Conservation (phyloP, 306 rosid species). For the Vigna angularis region DNA sequence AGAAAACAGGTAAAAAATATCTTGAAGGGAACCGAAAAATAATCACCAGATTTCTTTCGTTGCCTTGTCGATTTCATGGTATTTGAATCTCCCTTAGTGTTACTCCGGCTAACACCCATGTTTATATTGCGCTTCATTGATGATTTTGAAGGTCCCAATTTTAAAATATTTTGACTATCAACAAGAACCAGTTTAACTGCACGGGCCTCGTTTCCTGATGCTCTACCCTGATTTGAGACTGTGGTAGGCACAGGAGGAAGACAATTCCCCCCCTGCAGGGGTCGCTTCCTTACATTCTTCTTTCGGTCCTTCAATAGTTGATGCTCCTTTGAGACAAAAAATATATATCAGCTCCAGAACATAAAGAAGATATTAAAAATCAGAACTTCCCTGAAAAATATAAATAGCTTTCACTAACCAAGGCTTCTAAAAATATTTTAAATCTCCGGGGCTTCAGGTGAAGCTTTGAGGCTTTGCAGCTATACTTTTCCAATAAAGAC, state of each 20-base stretch:
- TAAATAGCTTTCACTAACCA: constrained; percentile 69
- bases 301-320: constrained; percentile 96
- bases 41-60: constrained; percentile 85
- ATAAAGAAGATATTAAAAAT: constrained; percentile 34
- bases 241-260: constrained; percentile 57
- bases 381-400: constrained; percentile 19
- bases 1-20: constrained; percentile 26
- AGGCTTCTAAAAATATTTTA: constrained; percentile 92
- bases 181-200: constrained; percentile 81
- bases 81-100: constrained; percentile 75
- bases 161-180: constrained; percentile 88
- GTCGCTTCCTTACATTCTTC: constrained; percentile 80
- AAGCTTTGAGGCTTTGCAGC: constrained; percentile 99
- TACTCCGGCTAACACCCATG: constrained; percentile 74
- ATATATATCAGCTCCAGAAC: constrained; percentile 54
- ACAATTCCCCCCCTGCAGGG: constrained; percentile 70
- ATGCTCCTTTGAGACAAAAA: constrained; percentile 79
- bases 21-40: constrained; percentile 31
- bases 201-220: constrained; percentile 71
- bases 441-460: constrained; percentile 95
- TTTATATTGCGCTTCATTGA: constrained; percentile 72
- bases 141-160: constrained; percentile 82
- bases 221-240: constrained; percentile 69
- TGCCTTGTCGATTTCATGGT: constrained; percentile 80
- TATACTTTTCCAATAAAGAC: constrained; percentile 96